Evolutionary conservation across 1,284 basidiomycete genomes (phyloP).

Genomic region (Blastosporella zonata): DNA sequence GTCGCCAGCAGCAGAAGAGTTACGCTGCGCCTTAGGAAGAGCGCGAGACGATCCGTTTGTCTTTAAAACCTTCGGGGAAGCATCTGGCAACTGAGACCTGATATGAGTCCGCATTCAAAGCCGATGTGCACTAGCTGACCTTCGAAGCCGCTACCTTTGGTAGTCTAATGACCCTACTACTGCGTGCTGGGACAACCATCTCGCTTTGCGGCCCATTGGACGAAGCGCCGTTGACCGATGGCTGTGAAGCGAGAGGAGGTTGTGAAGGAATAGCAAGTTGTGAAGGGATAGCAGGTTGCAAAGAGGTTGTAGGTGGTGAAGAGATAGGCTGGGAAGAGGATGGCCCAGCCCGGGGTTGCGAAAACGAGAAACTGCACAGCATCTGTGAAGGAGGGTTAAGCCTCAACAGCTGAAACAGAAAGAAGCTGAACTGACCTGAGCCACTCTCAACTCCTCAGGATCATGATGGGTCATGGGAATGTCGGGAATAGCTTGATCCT

Average conservation of each 20-base stretch:
- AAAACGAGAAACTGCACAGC: constrained; percentile 28
- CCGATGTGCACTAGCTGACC: constrained; percentile 8
- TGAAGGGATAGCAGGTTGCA: no score
- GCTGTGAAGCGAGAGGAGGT: constrained; percentile 4
- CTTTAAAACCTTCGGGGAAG: constrained; percentile 10
- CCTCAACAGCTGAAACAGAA: neutral
- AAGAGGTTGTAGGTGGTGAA: neutral
- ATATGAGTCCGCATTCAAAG: neutral
- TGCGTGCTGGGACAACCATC: constrained; percentile 17
- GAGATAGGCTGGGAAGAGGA: neutral
- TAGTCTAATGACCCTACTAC: constrained; percentile 15
- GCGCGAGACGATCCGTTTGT: constrained; percentile 15
- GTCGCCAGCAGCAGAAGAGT: constrained; percentile 17
- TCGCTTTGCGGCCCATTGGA: constrained; percentile 27
- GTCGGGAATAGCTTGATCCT: constrained; percentile 36
- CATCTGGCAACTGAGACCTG: constrained; percentile 7
- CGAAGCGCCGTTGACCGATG: constrained; percentile 12
- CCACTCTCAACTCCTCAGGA: constrained; percentile 40
- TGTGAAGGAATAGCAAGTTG: no score
- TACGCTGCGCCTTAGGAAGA: constrained; percentile 12
- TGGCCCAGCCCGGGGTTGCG: constrained; percentile 4
- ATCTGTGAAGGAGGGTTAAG: constrained; percentile 10
- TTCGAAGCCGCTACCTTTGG: constrained; percentile 16
- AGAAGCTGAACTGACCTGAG: constrained; percentile 34
- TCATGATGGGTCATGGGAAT: constrained; percentile 22